Evolutionary conservation across 164 flowering plant species (phyloP), one percentile per base, ranked within the genome.

Genomic region (Magnolia sinica): DNA sequence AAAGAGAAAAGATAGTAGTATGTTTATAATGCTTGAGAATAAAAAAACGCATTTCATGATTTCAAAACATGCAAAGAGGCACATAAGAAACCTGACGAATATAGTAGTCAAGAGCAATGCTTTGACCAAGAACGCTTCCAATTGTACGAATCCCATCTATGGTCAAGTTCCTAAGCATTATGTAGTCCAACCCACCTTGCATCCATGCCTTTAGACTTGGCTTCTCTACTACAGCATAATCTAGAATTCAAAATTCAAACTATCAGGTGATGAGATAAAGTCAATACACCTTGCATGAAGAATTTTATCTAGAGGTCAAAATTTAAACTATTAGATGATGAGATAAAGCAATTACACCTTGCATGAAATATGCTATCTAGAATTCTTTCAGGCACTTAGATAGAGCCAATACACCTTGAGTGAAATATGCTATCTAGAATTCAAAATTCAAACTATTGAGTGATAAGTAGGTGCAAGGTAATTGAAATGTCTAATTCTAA

Each of bases 91-190:
- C 99, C 94, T 96, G 99, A 71, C 97, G 95, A 22, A 90, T 97
- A 82, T 96, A 96, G 83, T 92, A 91, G 83, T 96, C 99, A 74
- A 96, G 92, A 73, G 98, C 98, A 82, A 96, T 89, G 84, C 99
- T 93, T 86, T 94, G 99, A 78, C 98, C 99, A 77, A 96, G 97
- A 84, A 96, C 98, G 82, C 97, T 90, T 68, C 99, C 98, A 84
- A 96, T 91, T 20, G 89, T 94, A 66, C 97, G 92, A 63, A 96
- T 94, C 11, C 97, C 97, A 85, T 93, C 98, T 85, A 88, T 87
- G 74, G 88, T 89, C 86, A 93, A 76, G 80, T 87, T 88, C 85
- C 90, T 97, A 80, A 95, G 79, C 92, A 88, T 88, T 83, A 95
- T 91, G 82, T 88, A 87, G 80, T 93, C 99, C 76, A 92, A 76